These are phyloP conservation scores for Beauveria rudraprayagi DNA, from an alignment of 2,329 filamentous ascomycete genomes.

Conservation along the genomic window DNA sequence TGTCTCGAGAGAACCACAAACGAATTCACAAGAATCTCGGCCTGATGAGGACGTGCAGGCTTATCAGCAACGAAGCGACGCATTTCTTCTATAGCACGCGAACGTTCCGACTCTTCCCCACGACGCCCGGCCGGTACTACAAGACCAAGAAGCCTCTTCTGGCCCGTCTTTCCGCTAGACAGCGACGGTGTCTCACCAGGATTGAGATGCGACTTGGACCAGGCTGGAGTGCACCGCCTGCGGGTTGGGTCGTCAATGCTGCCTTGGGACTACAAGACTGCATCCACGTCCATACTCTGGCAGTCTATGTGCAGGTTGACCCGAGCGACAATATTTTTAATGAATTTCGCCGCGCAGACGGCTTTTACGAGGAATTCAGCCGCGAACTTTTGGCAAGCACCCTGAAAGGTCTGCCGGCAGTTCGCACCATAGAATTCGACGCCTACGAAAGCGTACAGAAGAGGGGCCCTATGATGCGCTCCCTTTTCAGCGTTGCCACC, in stretches of 20 bases:
- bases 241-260: slow-evolving; percentile 60
- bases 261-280: slow-evolving; percentile 58
- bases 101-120: slow-evolving; percentile 59
- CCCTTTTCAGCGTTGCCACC: slow-evolving; percentile 45
- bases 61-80: slow-evolving; percentile 55
- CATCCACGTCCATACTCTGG: slow-evolving; percentile 48
- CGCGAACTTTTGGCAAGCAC: slow-evolving; percentile 48
- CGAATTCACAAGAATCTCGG: slow-evolving; percentile 50
- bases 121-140: slow-evolving; percentile 56
- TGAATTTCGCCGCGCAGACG: slow-evolving; percentile 56
- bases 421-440: slow-evolving; percentile 60
- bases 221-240: slow-evolving; percentile 63
- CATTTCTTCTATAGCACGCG: slow-evolving; percentile 58
- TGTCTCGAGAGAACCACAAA: slow-evolving; percentile 59
- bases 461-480: slow-evolving; percentile 55
- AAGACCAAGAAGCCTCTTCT: slow-evolving; percentile 67
- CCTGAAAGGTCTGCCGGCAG: slow-evolving; percentile 46
- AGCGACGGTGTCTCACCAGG: slow-evolving; percentile 52
- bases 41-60: slow-evolving; percentile 52
- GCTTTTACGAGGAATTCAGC: slow-evolving; percentile 65
- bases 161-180: slow-evolving; percentile 52
- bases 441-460: slow-evolving; percentile 59
- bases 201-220: slow-evolving; percentile 66
- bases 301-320: slow-evolving; percentile 65
- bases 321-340: slow-evolving; percentile 60